Evolutionary conservation across 2,329 filamentous ascomycete species (phyloP), one percentile per base, ranked within the genome.

Genomic region (Scopulariopsis brevicaulis): DNA sequence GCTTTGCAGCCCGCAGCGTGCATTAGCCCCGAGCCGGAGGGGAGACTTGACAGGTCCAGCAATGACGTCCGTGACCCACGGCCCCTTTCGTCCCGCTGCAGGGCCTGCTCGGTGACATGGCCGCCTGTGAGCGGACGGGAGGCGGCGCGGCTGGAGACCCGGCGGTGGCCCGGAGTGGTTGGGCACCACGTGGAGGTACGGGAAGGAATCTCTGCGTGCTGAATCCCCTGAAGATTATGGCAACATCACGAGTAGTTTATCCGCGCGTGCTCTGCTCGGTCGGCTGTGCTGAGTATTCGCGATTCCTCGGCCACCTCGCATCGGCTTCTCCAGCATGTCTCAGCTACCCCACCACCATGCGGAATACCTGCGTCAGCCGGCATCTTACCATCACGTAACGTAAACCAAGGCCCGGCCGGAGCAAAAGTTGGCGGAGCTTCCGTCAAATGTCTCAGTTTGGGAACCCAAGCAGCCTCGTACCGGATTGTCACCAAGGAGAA

Each of bases 111-210:
- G n/a, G 48, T 52, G 46, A 57, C 55, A 57, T 57, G 55, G 48
- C 48, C 48, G 28, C 43, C 46, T 51, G 28, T 57, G 55, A 57
- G 34, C 55, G 46, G 46, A 22, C 37, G 25, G 46, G 46, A 50
- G 46, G 22, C 46, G 46, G 46, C n/a, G 24, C 46, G 46, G 7
- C 40, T 50, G n/a, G 11, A 50, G 46, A 50, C 46, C 28, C 28
- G 28, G 28, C 28, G 28, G 28, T 32, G 28, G 28, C 28, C 28
- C 15, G 40, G n/a, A 8, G 40, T 46, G 40, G 40, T n/a, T 24
- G 8, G 22, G 22, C 12, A 50, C 46, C 28, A 52, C 55, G 46
- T 57, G 55, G 55, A 57, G 55, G 55, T 46, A 57, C 55, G 55
- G 55, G 55, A 57, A 57, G 55, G 40, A 15, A 57, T 35, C 6